Evolutionary conservation across 768 basidiomycete species (phyloP).

Genomic region (Lactifluus piperatus): DNA sequence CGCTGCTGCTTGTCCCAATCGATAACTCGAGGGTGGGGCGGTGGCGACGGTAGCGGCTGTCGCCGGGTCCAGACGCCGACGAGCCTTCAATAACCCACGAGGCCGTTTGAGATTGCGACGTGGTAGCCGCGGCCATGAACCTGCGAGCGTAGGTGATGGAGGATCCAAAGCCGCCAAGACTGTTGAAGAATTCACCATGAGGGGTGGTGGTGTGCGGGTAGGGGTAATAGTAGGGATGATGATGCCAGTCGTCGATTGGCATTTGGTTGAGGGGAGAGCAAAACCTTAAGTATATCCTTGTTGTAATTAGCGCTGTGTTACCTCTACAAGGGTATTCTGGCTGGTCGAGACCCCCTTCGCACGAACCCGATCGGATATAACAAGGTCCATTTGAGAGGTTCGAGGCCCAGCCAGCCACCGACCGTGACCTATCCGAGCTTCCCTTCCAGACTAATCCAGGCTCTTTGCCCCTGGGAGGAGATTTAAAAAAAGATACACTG

Average conservation of each 20-base stretch:
- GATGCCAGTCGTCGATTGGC: no score
- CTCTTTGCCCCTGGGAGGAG: no score
- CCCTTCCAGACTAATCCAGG: conserved; percentile 6
- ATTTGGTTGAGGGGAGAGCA: no score
- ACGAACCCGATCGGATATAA: conserved; percentile 12
- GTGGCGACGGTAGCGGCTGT: neutral
- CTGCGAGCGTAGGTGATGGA: neutral
- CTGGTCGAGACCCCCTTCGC: conserved; percentile 9
- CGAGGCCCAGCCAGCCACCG: neutral
- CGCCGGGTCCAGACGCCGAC: conserved; percentile 4
- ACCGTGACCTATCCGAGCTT: neutral
- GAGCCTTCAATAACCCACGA: conserved; percentile 15
- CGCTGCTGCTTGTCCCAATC: neutral
- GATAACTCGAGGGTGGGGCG: neutral
- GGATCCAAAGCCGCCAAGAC: neutral
- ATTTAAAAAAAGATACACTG: neutral
- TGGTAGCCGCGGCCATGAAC: conserved; percentile 5
- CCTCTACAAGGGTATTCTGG: neutral
- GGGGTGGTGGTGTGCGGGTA: neutral
- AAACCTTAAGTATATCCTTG: conserved; percentile 15
- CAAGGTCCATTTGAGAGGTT: neutral
- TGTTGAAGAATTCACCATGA: conserved; percentile 10
- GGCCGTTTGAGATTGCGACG: conserved; percentile 13
- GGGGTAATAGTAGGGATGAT: neutral
- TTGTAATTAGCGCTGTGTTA: neutral